phyloP scores from a whole-genome alignment of 1,139 yeast species.

The Yamadazyma sp. region DNA sequence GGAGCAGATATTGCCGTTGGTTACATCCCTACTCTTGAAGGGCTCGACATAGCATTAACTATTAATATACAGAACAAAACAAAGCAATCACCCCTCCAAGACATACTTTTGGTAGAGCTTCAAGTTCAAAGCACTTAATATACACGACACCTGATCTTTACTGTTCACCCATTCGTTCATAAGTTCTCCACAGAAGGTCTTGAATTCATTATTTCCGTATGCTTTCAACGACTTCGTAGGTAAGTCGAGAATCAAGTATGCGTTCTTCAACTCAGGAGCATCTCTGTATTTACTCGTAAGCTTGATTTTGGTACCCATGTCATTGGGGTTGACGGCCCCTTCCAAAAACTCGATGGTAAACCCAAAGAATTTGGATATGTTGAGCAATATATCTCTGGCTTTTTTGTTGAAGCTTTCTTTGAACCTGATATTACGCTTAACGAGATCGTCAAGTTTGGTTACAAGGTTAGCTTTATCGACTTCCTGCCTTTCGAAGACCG shows the following conservation, averaged over 20 bases:
- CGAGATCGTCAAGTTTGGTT: constrained; percentile 48
- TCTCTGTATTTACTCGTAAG: constrained; percentile 56
- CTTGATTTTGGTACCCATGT: constrained; percentile 53
- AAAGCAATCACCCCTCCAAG: constrained; percentile 7
- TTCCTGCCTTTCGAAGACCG: constrained; percentile 65
- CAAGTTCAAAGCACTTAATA: constrained; percentile 73
- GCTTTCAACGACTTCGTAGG: constrained; percentile 40
- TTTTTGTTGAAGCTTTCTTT: constrained; percentile 66
- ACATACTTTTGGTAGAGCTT: constrained; percentile 51
- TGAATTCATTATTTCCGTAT: constrained; percentile 44
- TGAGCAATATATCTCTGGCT: constrained; percentile 70
- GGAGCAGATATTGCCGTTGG: constrained; percentile 35
- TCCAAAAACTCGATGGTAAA: constrained; percentile 71
- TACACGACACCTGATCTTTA: constrained; percentile 73
- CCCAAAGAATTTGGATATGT: constrained; percentile 71
- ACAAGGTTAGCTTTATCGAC: constrained; percentile 54
- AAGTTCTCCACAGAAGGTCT: constrained; percentile 54
- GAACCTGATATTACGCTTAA: constrained; percentile 60
- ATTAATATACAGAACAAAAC: not conserved
- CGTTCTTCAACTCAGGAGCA: constrained; percentile 18
- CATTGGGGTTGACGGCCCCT: constrained; percentile 54
- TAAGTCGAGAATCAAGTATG: constrained; percentile 41
- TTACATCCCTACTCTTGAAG: constrained; percentile 15
- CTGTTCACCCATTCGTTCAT: constrained; percentile 69
- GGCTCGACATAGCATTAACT: not conserved